Evolutionary conservation across 2,329 filamentous ascomycete genomes (phyloP), one percentile per base, ranked within the genome.

Genomic region (Paecilomyces niveus): DNA sequence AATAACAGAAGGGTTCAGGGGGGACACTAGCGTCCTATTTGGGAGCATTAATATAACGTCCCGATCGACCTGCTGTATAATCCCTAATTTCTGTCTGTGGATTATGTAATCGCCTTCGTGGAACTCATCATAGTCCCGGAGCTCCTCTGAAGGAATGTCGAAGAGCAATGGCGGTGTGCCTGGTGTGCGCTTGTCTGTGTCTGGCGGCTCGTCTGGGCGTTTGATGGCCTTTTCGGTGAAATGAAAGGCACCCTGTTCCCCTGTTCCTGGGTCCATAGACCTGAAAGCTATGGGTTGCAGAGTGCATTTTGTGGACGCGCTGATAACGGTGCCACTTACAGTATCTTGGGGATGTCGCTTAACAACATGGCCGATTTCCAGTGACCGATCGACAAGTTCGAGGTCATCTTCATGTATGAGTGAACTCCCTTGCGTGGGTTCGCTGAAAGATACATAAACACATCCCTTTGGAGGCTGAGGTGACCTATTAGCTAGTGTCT

Each of bases 71-170:
- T 78, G 74, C 55, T 80, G 75, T 3, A 86, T 76, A 10, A 78
- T 70, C 1, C 84, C 84, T 3, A 86, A 67, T 80, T 83, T 85
- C 62, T 82, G 77, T 18, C 78, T 73, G 65, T 81, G 83, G 11
- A 85, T 73, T 22, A 85, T 73, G 32, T 81, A 73, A 56, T 83
- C 80, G 3, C 81, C 81, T 60, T 80, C 78, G 5, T 73, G 66
- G 61, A 78, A 79, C 54, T 80, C 71, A 59, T 79, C 73, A 11
- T 76, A 73, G 57, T 74, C 72, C 57, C 70, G 68, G 6, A 83
- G 68, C 59, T 83, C 81, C 55, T 74, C 69, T 3, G 76, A 69
- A 3, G 78, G 74, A 2, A 82, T 70, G 55, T 74, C 65, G 7
- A 70, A 69, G 52, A 81, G 67, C 3, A 75, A 67, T 7, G 33